These are phyloP conservation scores for Suhomyces panamericanus DNA, from an alignment of 1,139 yeast species.

Conservation along the genomic window DNA sequence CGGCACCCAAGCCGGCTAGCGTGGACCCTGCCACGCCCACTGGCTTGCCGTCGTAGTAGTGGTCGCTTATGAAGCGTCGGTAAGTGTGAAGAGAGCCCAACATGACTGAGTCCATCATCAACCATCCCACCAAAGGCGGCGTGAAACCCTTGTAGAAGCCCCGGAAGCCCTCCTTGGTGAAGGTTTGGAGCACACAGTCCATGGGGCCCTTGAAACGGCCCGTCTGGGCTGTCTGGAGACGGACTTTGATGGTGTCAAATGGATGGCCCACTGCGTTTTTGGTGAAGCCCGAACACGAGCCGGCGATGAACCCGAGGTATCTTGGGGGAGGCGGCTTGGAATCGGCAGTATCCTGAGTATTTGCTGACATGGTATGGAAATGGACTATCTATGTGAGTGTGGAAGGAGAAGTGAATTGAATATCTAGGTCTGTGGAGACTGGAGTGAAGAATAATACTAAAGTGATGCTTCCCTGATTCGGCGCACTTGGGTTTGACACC, in stretches of 20 bases:
- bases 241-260: constrained; percentile 84
- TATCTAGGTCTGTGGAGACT: no score
- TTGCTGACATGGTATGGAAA: not conserved
- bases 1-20: constrained; percentile 81
- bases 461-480: no score
- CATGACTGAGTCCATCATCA: constrained; percentile 87
- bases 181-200: constrained; percentile 74
- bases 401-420: no score
- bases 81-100: constrained; percentile 82
- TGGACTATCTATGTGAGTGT: no score
- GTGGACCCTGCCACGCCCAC: constrained; percentile 72
- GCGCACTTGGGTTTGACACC: no score
- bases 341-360: not conserved
- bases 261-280: constrained; percentile 93
- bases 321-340: constrained; percentile 43
- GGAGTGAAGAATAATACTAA: no score
- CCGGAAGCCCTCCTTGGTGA: constrained; percentile 67
- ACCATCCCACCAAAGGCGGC: constrained; percentile 93
- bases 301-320: constrained; percentile 81
- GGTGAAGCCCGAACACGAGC: constrained; percentile 81
- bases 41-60: constrained; percentile 55
- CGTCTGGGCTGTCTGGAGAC: constrained; percentile 75
- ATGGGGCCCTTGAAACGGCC: constrained; percentile 79
- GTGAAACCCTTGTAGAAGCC: constrained; percentile 90
- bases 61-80: constrained; percentile 63